Evolutionary conservation across 768 basidiomycete species (phyloP), one percentile per base, ranked within the genome.

Genomic region (Candolleomyces aberdarensis): DNA sequence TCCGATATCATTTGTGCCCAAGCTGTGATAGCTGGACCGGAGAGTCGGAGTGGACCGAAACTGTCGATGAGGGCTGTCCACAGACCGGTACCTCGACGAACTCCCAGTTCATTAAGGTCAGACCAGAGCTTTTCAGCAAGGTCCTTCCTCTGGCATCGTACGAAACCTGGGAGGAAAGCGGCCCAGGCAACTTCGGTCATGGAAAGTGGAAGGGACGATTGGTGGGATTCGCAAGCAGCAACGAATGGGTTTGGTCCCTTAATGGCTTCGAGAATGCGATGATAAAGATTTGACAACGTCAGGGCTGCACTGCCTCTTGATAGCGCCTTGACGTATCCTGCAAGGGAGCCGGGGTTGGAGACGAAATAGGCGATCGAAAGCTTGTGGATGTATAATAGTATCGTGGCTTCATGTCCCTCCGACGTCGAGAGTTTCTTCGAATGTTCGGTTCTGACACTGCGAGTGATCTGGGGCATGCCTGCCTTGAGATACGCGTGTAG

Each of bases 31-130:
- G 88, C 85, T 56, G 85, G 80, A 3, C 78, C 76, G 15, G 80
- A 71, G 56, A 83, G 78, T 20, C 81, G 79, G 41, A 80, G 74
- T 51, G 80, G 74, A 36, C 78, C 81, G 64, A 88, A 87, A 8
- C 85, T 83, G 51, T 86, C 82, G 41, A 95, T 74, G 48, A 92
- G 78, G 15, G 85, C 83, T 10, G 83, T 91, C 92, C 92, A 94
- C 53, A 85, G 81, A 29, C 78, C 73, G 9, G 83, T 71, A 1
- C 80, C 80, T n/a, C 86, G 86, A 41, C 60, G 70, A 41, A 88
- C 70, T 0, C 79, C 80, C 20, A 80, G 72, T 41, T 71, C 65
- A 17, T 74, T 57, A 75, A 91, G 82, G 69, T 92, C 90, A 40
- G 82, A 76, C 92, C 92, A 93, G 5, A 92, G 68, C 22, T 75